Base-by-base conservation (phyloP, 768 basidiomycete genomes). In the Termitomyces sp. region DNA sequence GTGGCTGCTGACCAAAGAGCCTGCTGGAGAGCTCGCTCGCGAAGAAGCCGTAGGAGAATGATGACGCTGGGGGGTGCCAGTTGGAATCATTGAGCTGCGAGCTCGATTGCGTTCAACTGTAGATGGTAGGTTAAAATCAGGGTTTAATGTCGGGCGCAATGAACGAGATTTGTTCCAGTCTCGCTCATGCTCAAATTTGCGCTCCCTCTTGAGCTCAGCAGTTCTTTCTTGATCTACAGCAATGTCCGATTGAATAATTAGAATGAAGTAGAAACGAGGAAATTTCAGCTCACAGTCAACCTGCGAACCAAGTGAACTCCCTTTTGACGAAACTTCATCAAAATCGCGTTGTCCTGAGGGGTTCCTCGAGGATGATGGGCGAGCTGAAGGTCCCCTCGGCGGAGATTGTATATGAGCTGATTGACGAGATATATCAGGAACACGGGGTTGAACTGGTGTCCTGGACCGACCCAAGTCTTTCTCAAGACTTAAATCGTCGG, bases 131-230 rank as follows among this genome's bases (percentile, higher is more conserved):
- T 73, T 72, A 18, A 71, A 63, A 57, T 72, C 75, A 56, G 78
- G 67, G 61, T 76, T 78, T 12, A 80, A 81, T 2, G 76, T 71
- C 18, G 79, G 74, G n/a, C 78, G 80, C 49, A 65, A 60, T 65
- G 64, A 47, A 20, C 73, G 73, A 12, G 74, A 78, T 61, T 73
- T 81, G 66, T 84, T 85, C 83, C 85, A 84, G 53, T 77, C 77
- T 36, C 80, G 75, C 63, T 85, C 86, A 41, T 11, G 51, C 24
- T 39, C 51, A n/a, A 27, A 2, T 39, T 53, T 34, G 9, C 11
- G 37, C 11, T 41, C 52, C 41, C 27, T 53, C 12, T 41, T 39
- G 30, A 53, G 39, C 6, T 53, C 52, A 8, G 27, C 39, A 27
- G 73, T 65, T 37, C 73, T 73, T 44, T 83, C 82, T 49, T 68